Conservation (phyloP, 108 stramenopile genomes). For the Cyclostephanos invisitatus region DNA sequence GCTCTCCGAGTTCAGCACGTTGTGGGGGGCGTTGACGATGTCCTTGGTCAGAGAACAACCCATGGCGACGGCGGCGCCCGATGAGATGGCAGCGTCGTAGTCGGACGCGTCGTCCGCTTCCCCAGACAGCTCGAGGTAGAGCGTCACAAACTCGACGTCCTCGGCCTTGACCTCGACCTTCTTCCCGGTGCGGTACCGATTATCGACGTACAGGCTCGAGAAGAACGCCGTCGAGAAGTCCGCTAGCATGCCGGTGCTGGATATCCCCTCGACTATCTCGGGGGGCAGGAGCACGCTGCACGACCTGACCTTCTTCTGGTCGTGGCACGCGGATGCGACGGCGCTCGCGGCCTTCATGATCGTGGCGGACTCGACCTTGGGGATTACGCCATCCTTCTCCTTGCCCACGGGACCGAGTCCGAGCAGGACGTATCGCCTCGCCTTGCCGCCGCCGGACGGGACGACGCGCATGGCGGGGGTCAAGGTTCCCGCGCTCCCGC, state of each 20-base stretch:
- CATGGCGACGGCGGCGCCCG: constrained; percentile 62
- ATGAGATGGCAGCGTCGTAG: constrained; percentile 36
- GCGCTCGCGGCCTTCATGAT: constrained; percentile 60
- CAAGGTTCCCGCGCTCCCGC: constrained; percentile 67
- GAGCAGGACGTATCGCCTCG: constrained; percentile 64
- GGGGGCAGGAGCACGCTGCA: constrained; percentile 61
- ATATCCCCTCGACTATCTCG: constrained; percentile 6
- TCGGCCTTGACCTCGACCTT: constrained; percentile 70
- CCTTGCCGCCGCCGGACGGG: constrained; percentile 26
- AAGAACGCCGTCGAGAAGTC: constrained; percentile 70
- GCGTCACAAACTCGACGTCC: constrained; percentile 59
- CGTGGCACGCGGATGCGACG: constrained; percentile 66
- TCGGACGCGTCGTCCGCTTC: constrained; percentile 29
- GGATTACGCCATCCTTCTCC: constrained; percentile 43
- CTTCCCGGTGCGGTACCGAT: constrained; percentile 77
- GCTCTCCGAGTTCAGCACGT: constrained; percentile 84
- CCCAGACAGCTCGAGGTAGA: constrained; percentile 47
- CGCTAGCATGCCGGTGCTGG: constrained; percentile 26
- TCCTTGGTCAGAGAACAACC: constrained; percentile 82
- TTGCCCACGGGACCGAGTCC: constrained; percentile 59
- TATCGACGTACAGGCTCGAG: constrained; percentile 72
- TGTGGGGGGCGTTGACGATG: constrained; percentile 97
- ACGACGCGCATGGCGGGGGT: constrained; percentile 65
- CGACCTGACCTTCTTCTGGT: constrained; percentile 68
- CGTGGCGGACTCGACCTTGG: constrained; percentile 35